Percentiles rank a stretch among this genome's conserved stretches.
Evolutionary conservation across 768 basidiomycete genomes (phyloP).

Genomic region (Pleurotus cornucopiae): DNA sequence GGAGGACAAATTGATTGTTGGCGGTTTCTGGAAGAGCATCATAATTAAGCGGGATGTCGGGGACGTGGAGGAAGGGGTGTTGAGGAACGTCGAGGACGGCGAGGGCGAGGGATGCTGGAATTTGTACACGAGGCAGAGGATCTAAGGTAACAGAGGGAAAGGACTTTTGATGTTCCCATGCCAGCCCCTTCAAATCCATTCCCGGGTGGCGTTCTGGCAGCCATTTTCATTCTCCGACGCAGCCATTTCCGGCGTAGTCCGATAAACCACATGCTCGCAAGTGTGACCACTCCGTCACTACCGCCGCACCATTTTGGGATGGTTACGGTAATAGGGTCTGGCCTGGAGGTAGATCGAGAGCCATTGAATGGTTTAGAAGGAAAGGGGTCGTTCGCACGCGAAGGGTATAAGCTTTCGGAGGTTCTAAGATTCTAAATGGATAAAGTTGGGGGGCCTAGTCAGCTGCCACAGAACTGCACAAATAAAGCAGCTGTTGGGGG

Average conservation of each 20-base stretch:
- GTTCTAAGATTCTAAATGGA: no score
- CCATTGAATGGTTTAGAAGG: no score
- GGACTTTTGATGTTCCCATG: conserved; percentile 10
- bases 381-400: no score
- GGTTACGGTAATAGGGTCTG: no score
- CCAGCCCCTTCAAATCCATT: conserved; percentile 10
- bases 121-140: conserved; percentile 9
- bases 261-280: conserved; percentile 1
- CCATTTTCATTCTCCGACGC: conserved; percentile 4
- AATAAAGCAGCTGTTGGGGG: no score
- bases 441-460: no score
- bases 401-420: no score
- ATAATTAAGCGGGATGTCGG: conserved; percentile 24
- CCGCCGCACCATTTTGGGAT: neutral
- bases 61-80: conserved; percentile 15
- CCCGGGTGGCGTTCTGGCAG: conserved; percentile 5
- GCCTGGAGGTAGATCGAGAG: no score
- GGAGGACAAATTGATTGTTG: conserved; percentile 24
- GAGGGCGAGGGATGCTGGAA: conserved; percentile 10
- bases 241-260: conserved; percentile 7
- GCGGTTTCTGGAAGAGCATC: conserved; percentile 48
- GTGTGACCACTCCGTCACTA: conserved; percentile 1
- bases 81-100: conserved; percentile 14
- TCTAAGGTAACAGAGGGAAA: conserved; percentile 6
- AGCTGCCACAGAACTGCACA: no score